Conservation (phyloP, 2,329 filamentous ascomycete species). For the Pseudogymnoascus pannorum region DNA sequence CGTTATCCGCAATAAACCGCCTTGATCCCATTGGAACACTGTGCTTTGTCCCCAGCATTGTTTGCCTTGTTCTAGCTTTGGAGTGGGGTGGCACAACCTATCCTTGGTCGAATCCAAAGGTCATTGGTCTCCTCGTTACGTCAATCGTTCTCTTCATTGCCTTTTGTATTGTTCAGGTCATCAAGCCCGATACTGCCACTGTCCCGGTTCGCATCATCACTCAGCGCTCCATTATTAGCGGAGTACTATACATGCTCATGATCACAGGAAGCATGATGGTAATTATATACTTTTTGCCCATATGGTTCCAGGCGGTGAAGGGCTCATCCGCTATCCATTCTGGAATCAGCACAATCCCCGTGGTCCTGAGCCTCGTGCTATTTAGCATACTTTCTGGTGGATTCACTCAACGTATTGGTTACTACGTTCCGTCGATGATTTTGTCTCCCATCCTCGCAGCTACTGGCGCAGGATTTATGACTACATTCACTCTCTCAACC, state of each 20-base stretch:
- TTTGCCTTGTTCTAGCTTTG: constrained; percentile 29
- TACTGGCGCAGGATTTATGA: constrained; percentile 42
- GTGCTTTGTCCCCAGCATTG: constrained; percentile 23
- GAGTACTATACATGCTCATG: too few relatives aligned
- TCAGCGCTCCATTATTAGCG: constrained; percentile 31
- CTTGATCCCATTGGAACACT: constrained; percentile 29
- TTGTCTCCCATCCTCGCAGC: constrained; percentile 37
- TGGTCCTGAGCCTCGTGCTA: constrained; percentile 28
- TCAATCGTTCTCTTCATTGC: constrained; percentile 21
- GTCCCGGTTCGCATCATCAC: constrained; percentile 33
- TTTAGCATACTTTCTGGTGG: constrained; percentile 18
- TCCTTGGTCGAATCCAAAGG: constrained; percentile 26
- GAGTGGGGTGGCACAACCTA: constrained; percentile 30
- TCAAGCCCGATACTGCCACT: constrained; percentile 33
- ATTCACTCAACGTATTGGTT: too few relatives aligned
- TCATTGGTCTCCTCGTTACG: constrained; percentile 30
- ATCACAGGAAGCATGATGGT: too few relatives aligned
- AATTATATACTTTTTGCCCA: constrained; percentile 39
- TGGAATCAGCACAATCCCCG: constrained; percentile 35
- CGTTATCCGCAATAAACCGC: constrained; percentile 23
- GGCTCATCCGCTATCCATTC: constrained; percentile 37
- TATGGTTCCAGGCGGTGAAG: constrained; percentile 42
- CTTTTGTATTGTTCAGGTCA: constrained; percentile 30
- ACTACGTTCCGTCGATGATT: constrained; percentile 53
- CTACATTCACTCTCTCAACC: constrained; percentile 43